Conservation (phyloP, 257 asterid species). For the Fraxinus excelsior region DNA sequence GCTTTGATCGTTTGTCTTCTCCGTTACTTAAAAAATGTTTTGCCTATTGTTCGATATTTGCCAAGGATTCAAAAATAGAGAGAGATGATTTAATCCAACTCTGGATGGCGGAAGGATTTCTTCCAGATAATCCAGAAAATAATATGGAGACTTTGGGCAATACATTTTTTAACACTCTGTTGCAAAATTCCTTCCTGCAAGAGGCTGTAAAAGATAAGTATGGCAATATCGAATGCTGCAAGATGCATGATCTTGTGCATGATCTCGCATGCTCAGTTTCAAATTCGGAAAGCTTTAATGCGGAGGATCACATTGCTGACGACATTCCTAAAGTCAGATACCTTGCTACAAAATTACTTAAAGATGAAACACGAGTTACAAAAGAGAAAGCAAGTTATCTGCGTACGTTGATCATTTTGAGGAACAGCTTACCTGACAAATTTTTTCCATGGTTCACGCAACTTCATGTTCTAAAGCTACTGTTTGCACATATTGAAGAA, state of each 20-base stretch:
- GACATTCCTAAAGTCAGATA: constrained; percentile 2
- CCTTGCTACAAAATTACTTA: background rate
- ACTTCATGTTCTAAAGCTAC: constrained; percentile 8
- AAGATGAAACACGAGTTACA: background rate
- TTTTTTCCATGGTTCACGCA: background rate
- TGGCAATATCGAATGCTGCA: constrained; percentile 12
- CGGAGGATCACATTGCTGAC: background rate
- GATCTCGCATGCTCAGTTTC: constrained; percentile 28
- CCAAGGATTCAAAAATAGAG: background rate
- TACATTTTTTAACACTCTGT: background rate
- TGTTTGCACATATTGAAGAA: background rate
- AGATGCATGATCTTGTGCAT: constrained; percentile 32
- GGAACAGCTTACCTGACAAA: background rate
- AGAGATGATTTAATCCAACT: constrained; percentile 23
- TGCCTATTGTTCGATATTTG: constrained; percentile 35
- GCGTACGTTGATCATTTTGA: constrained; percentile 20
- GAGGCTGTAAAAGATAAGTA: constrained; percentile 15
- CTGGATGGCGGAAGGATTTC: constrained; percentile 32
- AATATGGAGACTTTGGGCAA: constrained; percentile 21
- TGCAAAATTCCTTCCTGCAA: background rate
- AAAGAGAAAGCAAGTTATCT: background rate
- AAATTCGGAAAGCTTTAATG: background rate
- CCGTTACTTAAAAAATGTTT: constrained; percentile 35
- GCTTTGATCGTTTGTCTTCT: constrained; percentile 34
- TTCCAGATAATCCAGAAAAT: background rate